Percentiles rank a stretch among this genome's conserved stretches.
These are phyloP conservation scores for Lactifluus rugatus DNA, from an alignment of 768 basidiomycete species.

Conservation along the genomic window DNA sequence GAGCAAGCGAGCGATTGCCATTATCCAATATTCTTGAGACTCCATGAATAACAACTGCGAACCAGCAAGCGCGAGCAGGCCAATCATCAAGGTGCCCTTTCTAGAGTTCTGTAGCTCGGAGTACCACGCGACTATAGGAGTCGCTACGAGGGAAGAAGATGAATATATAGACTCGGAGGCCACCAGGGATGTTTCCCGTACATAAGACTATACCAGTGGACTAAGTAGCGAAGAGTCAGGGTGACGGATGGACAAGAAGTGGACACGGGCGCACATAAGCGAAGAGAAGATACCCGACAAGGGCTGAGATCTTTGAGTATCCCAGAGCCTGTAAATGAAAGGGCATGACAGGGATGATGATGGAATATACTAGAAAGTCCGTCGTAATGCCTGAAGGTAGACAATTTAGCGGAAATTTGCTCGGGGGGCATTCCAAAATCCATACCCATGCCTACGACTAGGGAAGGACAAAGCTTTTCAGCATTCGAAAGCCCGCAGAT, in stretches of 20 bases:
- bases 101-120: conserved; percentile 30
- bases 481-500: not conserved
- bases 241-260: not conserved
- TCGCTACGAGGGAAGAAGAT: conserved; percentile 21
- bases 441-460: conserved; percentile 38
- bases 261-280: conserved; percentile 28
- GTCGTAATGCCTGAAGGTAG: conserved; percentile 25
- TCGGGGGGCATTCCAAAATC: not conserved
- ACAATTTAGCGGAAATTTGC: conserved; percentile 23
- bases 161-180: not conserved
- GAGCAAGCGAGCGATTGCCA: conserved; percentile 30
- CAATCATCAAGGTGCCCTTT: conserved; percentile 25
- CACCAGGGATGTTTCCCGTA: conserved; percentile 12
- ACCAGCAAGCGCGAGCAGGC: conserved; percentile 27
- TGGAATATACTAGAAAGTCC: conserved; percentile 30
- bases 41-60: conserved; percentile 34
- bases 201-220: conserved; percentile 28
- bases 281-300: conserved; percentile 33
- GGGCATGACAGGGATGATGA: conserved; percentile 33
- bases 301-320: conserved; percentile 27
- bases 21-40: conserved; percentile 30
- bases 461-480: not conserved
- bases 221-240: conserved; percentile 15
- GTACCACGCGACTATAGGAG: conserved; percentile 29
- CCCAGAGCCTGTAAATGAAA: conserved; percentile 30